Conservation (phyloP, 1,139 yeast genomes). For the Candida pseudoviswanathii region DNA sequence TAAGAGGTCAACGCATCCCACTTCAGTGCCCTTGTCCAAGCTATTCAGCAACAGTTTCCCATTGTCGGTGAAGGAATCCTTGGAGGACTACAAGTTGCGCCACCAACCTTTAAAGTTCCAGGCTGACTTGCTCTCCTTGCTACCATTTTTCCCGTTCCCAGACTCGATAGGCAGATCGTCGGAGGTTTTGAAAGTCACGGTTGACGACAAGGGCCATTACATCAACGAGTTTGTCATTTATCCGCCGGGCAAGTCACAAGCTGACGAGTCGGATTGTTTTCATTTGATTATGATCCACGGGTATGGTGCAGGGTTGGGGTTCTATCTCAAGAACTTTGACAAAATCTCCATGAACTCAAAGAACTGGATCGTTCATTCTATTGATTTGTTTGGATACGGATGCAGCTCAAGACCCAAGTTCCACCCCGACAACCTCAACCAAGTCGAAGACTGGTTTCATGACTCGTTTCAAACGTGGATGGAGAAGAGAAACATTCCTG, state of each 20-base stretch:
- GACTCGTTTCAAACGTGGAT: slow-evolving; percentile 53
- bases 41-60: slow-evolving; percentile 61
- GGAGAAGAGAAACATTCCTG: slow-evolving; percentile 29
- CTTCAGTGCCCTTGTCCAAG: slow-evolving; percentile 59
- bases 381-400: slow-evolving; percentile 78
- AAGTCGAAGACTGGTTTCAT: slow-evolving; percentile 57
- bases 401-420: slow-evolving; percentile 68
- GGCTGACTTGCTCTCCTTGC: slow-evolving; percentile 46
- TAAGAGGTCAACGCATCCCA: slow-evolving; percentile 58
- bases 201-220: slow-evolving; percentile 44
- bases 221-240: slow-evolving; percentile 67
- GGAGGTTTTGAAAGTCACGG: slow-evolving; percentile 34
- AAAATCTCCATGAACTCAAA: slow-evolving; percentile 30
- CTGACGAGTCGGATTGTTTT: slow-evolving; percentile 29
- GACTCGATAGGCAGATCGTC: slow-evolving; percentile 35
- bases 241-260: slow-evolving; percentile 41
- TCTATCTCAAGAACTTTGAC: slow-evolving; percentile 63
- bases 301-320: slow-evolving; percentile 78
- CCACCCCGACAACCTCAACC: slow-evolving; percentile 20
- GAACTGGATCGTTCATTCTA: slow-evolving; percentile 68
- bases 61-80: slow-evolving; percentile 50
- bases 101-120: slow-evolving; percentile 51
- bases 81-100: slow-evolving; percentile 49
- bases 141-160: slow-evolving; percentile 42
- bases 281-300: slow-evolving; percentile 75